Base-by-base conservation (phyloP, 305 asterid species). In the Ajuga reptans region DNA sequence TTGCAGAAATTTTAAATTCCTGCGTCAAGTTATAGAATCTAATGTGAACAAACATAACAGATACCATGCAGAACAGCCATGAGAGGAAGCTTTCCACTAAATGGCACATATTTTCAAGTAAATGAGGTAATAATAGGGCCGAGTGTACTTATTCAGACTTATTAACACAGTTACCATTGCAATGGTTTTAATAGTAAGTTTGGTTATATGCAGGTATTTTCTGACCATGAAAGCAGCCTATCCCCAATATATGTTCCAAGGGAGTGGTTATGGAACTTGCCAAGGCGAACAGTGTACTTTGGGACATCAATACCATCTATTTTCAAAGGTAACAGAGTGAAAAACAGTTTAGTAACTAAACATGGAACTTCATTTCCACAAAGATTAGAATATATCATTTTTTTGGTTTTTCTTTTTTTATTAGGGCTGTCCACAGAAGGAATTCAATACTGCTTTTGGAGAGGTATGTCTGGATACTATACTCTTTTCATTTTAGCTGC, bases 61-160 rank as follows among this genome's bases (percentile, higher is more conserved):
- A 83, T 91, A 80, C 97, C 97, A 41, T 91, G 99, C 79, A 87
- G 98, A 84, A 93, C 98, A 57, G 98, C 97, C 63, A 92, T 92
- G 98, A 84, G 92, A 77, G 98, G 98, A 71, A 92, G 98, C 84
- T 92, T 92, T 79, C 98, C 98, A 12, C 87, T 92, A 34, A 92
- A 92, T 75, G 98, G 98, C 58, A 92, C 98, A 42, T 92, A 92
- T 75, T 92, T 92, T 68, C 98, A 92, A 85, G 97, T 92, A 51
- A 92, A 90, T 42, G 98, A 92, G 98, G 98, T 90, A 78, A 68
- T 17, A 24, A 37, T 39, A 68, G 51, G 52, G 56, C 67, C 65
- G 53, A 39, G 51, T 53, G 10, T 71, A n/a, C 51, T 43, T 49
- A 33, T 66, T 78, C 58, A 37, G 21, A 77, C 70, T 18, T 43